phyloP scores from a whole-genome alignment of 345 rosid species.

The Orychophragmus violaceus region DNA sequence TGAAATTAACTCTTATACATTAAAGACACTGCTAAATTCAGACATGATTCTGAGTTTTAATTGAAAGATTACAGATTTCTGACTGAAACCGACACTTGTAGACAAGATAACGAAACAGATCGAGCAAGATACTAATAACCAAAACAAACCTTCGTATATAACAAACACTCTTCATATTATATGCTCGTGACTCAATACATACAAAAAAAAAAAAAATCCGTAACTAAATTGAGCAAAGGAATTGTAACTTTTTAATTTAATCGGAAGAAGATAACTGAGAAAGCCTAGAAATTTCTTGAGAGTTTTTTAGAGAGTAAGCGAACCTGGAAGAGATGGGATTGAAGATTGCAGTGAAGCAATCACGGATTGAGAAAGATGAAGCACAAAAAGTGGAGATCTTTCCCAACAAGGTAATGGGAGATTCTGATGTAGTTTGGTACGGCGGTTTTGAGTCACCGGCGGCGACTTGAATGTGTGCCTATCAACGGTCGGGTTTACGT shows the following conservation, averaged over 20 bases:
- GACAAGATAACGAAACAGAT: background rate
- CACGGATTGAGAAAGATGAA: background rate
- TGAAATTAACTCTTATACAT: constrained; percentile 6
- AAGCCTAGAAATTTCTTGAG: background rate
- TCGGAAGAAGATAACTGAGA: background rate
- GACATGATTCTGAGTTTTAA: background rate
- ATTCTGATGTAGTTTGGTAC: background rate
- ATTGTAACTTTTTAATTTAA: background rate
- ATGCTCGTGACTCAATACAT: background rate
- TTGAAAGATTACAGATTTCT: background rate
- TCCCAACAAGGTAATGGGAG: background rate
- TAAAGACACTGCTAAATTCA: constrained; percentile 11
- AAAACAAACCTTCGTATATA: background rate
- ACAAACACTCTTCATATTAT: background rate
- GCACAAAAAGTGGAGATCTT: constrained; percentile 13
- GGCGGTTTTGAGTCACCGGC: constrained; percentile 21
- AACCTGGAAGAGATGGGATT: constrained; percentile 21
- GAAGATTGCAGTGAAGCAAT: background rate
- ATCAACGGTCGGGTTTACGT: constrained; percentile 35
- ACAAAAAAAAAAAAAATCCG: background rate
- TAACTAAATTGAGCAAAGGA: background rate
- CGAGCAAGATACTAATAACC: constrained; percentile 2
- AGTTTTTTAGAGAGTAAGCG: background rate
- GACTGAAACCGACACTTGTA: background rate
- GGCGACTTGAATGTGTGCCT: constrained; percentile 22